Base-by-base conservation (phyloP, 1,284 basidiomycete species). In the Anthracocystis walkeri region DNA sequence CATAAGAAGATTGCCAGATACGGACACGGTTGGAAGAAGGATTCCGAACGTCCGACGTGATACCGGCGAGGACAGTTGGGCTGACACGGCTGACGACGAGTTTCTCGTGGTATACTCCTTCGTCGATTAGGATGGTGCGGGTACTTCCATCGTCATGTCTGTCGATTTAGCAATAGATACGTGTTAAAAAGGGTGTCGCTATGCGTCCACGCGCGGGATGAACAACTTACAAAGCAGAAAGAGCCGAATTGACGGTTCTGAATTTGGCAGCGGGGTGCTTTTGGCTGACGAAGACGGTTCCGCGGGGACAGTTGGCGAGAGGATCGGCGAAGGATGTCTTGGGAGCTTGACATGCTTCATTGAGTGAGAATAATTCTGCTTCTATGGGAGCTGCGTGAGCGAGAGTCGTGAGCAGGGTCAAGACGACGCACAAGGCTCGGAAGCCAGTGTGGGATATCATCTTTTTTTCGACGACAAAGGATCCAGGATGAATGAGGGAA, bases 1-100 rank as follows among this genome's bases (percentile, higher is more conserved):
- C 64, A 50, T 75, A 75, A 12, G 58, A 33, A 10, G 66, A 63
- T 40, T 75, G 66, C 72, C 72, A 75, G 7, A 75, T 44, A n/a
- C 46, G 40, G 8, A 70, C 72, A 2, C 50, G 58, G 25, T 75
- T 75, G 25, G 41, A 23, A 14, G 23, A 7, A 3, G 62, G 31
- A 18, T 59, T 18, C 6, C 21, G 21, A 10, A 40, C 11, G 10
- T 58, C n/a, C 6, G 51, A 10, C 3, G 72, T 59, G 20, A 75
- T 53, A 16, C 72, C 68, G 20, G 59, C 58, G 20, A 75, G 41
- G 38, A 64, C 41, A n/a, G 57, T 65, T 21, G 72, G 72, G 14
- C 59, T 59, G 31, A 40, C 11, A 2, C 72, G 66, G 0, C 14
- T 31, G 16, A 75, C 56, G 23, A 69, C 40, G 8, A 75, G 57